A percentile compares a stretch with the other conserved stretches of the same genome.
Evolutionary conservation across 2,329 filamentous ascomycete genomes (phyloP).

Genomic region (Coleophoma eucalyptorum): DNA sequence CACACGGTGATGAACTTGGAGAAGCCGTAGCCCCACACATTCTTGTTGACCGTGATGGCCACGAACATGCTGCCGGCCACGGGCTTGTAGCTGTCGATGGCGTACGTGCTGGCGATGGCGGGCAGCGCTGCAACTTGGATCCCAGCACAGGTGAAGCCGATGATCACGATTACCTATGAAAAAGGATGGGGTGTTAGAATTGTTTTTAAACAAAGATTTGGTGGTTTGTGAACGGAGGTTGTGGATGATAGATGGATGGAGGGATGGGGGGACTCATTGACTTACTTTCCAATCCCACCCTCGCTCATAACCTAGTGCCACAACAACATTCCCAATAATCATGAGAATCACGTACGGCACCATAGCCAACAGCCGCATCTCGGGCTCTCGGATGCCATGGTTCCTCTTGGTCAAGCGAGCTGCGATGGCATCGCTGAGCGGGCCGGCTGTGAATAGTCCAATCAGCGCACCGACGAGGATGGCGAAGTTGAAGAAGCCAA

Average conservation of each 20-base stretch:
- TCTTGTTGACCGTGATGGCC: conserved; percentile 60
- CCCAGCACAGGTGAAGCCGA: conserved; percentile 51
- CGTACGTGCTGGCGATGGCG: conserved; percentile 51
- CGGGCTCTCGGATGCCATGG: conserved; percentile 27
- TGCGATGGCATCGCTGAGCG: conserved; percentile 32
- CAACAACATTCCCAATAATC: conserved; percentile 50
- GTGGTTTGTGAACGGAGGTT: too few relatives aligned
- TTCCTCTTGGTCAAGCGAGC: conserved; percentile 26
- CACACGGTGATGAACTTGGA: conserved; percentile 51
- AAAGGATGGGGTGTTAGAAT: neutral
- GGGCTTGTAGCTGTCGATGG: conserved; percentile 60
- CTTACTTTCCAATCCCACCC: conserved; percentile 48
- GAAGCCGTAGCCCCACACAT: conserved; percentile 59
- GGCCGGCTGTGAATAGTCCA: conserved; percentile 44
- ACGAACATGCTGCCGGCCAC: conserved; percentile 57
- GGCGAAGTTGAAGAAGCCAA: conserved; percentile 46
- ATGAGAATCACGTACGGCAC: conserved; percentile 33
- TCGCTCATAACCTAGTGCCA: conserved; percentile 47
- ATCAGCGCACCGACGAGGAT: conserved; percentile 44
- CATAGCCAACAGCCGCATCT: conserved; percentile 31
- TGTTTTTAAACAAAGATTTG: too few relatives aligned
- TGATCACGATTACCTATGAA: conserved; percentile 40
- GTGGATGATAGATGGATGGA: neutral
- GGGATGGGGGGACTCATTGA: neutral
- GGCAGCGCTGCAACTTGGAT: conserved; percentile 58